phyloP scores from a whole-genome alignment of 495 filamentous ascomycete genomes.

The Xylaria venustula region DNA sequence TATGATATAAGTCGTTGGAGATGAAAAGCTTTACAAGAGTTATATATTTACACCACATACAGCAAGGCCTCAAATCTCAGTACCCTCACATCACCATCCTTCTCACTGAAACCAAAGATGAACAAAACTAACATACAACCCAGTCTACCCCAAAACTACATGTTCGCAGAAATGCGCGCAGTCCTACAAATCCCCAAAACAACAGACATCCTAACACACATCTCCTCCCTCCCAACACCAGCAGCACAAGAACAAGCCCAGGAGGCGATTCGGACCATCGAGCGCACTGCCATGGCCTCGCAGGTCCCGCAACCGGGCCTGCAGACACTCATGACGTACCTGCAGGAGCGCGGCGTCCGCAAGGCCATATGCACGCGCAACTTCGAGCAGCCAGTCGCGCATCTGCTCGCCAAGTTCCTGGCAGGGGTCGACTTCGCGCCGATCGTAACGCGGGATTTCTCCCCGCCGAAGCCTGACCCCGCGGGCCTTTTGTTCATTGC shows the following conservation, averaged over 20 bases:
- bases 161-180: constrained; percentile 84
- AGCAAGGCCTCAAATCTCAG: background rate
- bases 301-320: constrained; percentile 84
- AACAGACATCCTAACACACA: constrained; percentile 84
- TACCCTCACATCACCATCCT: background rate
- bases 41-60: no score
- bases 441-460: constrained; percentile 83
- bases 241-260: constrained; percentile 62
- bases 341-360: constrained; percentile 61
- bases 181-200: constrained; percentile 62
- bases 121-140: constrained; percentile 14
- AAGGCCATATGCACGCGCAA: constrained; percentile 94
- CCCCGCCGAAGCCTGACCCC: constrained; percentile 82
- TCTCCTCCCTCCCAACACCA: constrained; percentile 65
- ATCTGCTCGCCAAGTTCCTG: constrained; percentile 76
- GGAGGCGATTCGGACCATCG: constrained; percentile 71
- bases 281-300: constrained; percentile 71
- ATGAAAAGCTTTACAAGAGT: no score
- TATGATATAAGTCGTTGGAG: no score
- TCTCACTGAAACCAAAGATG: background rate
- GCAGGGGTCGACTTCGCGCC: constrained; percentile 66
- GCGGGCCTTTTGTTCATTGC: constrained; percentile 87
- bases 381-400: constrained; percentile 67
- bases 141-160: constrained; percentile 88
- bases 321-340: constrained; percentile 69